Conservation (phyloP, 345 rosid species). For the Salix koriyanagi region DNA sequence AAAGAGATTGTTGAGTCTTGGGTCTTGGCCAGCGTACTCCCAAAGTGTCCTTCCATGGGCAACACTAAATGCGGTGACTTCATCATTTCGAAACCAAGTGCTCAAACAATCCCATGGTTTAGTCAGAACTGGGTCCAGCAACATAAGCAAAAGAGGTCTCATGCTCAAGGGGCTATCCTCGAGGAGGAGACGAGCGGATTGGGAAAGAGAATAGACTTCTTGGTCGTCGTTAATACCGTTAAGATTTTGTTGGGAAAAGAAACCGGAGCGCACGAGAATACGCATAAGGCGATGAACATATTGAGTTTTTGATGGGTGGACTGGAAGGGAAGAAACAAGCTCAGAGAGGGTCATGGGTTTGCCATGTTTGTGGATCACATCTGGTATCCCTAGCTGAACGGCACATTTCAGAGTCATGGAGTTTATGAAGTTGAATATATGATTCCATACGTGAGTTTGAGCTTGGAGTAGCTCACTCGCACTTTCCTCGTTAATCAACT, state of each 20-base stretch:
- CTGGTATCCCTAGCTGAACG: constrained; percentile 39
- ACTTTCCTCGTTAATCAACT: no score
- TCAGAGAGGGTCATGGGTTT: constrained; percentile 29
- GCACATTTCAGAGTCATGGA: constrained; percentile 29
- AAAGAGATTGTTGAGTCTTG: background rate
- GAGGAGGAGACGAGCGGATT: background rate
- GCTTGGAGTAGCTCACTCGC: no score
- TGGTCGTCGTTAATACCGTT: background rate
- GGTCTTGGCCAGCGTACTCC: background rate
- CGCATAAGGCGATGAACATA: constrained; percentile 31
- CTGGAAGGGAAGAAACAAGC: constrained; percentile 7
- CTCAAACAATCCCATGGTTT: constrained; percentile 22
- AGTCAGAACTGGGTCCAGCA: constrained; percentile 10
- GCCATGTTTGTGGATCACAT: constrained; percentile 35
- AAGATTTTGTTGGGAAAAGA: constrained; percentile 17
- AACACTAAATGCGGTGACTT: background rate
- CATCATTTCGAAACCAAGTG: constrained; percentile 26
- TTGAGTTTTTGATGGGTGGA: constrained; percentile 19
- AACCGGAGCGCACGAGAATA: constrained; percentile 33
- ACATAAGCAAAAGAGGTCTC: background rate
- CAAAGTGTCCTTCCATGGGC: background rate
- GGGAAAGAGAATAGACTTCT: background rate
- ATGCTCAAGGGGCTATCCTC: background rate
- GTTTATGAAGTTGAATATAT: no score
- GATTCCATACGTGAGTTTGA: no score